These are phyloP conservation scores for Diaporthe ampelina DNA, from an alignment of 2,329 filamentous ascomycete species.

Conservation along the genomic window DNA sequence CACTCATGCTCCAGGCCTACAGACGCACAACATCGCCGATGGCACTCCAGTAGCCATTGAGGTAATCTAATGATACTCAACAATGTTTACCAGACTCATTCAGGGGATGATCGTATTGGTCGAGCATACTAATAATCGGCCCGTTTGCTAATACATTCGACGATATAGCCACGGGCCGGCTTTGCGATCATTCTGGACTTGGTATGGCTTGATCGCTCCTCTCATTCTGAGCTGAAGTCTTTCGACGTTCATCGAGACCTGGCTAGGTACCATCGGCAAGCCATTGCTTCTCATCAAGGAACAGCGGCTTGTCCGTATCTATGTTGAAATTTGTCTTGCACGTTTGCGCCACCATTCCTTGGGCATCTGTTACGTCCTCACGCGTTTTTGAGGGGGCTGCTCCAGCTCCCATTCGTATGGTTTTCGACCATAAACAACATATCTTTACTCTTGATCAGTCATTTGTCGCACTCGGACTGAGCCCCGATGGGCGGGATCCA, in stretches of 20 bases:
- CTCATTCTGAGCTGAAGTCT: too few species aligned
- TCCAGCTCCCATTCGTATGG: constrained; percentile 33
- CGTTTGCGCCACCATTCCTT: too few species aligned
- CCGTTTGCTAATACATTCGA: neutral
- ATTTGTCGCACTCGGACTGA: neutral
- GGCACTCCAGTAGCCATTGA: neutral
- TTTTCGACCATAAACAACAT: constrained; percentile 45
- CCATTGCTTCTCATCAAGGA: neutral
- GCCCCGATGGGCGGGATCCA: neutral
- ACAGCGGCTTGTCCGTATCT: neutral
- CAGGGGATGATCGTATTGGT: neutral
- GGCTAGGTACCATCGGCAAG: neutral
- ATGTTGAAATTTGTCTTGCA: neutral
- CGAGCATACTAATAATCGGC: neutral
- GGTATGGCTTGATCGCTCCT: neutral
- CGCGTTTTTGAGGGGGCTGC: constrained; percentile 25
- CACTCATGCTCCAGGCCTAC: neutral
- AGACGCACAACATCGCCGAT: neutral
- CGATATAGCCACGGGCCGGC: neutral
- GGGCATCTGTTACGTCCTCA: neutral
- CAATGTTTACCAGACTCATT: neutral
- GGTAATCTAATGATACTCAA: neutral
- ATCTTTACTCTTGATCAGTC: constrained; percentile 30
- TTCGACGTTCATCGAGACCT: neutral
- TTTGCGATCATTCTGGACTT: neutral